These are phyloP conservation scores for Nicotiana noctiflora DNA, from an alignment of 257 asterid genomes.

Conservation along the genomic window DNA sequence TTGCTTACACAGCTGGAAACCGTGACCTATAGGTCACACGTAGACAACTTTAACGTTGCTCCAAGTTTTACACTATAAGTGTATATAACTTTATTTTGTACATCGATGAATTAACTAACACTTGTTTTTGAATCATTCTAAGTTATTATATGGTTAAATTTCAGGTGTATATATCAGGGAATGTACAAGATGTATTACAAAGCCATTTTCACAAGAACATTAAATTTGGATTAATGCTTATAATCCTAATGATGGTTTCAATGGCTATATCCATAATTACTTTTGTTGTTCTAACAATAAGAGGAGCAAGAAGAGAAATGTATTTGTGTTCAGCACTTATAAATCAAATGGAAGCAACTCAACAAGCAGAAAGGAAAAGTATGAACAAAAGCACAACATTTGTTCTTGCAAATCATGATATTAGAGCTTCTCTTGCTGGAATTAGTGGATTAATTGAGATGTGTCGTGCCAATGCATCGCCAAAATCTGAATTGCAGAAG, in stretches of 20 bases:
- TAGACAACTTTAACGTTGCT: too few relatives aligned
- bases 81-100: neutral
- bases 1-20: too few relatives aligned
- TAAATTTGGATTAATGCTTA: conserved; percentile 20
- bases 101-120: too few relatives aligned
- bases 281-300: conserved; percentile 18
- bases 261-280: conserved; percentile 16
- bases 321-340: conserved; percentile 36
- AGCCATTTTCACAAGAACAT: conserved; percentile 20
- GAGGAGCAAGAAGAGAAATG: conserved; percentile 50
- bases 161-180: conserved; percentile 38
- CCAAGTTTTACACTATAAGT: too few relatives aligned
- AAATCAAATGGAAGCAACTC: conserved; percentile 72
- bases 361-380: conserved; percentile 61
- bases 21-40: too few relatives aligned
- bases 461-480: conserved; percentile 25
- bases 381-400: conserved; percentile 61
- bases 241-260: conserved; percentile 21
- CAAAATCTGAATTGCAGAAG: conserved; percentile 24
- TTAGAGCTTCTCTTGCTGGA: conserved; percentile 62
- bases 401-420: conserved; percentile 76
- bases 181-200: conserved; percentile 18
- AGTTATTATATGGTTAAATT: neutral
- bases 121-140: neutral
- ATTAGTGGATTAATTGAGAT: conserved; percentile 45